Conservation (phyloP, 2,329 filamentous ascomycete species). For the Microsporum canis region DNA sequence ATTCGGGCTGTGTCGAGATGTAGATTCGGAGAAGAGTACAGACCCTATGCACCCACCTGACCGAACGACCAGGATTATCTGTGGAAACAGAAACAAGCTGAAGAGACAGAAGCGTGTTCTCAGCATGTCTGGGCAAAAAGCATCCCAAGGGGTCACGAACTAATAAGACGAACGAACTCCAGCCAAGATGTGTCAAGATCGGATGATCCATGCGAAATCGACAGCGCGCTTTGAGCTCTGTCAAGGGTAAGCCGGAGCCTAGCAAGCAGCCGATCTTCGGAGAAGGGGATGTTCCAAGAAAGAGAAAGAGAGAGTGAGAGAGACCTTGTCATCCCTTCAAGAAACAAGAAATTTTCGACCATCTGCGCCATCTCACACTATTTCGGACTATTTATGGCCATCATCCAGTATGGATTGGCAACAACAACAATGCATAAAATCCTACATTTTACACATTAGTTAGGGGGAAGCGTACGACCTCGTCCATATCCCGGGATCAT, state of each 20-base stretch:
- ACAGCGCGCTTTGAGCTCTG: slow-evolving; percentile 1
- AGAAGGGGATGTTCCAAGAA: not conserved
- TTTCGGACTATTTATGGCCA: not conserved
- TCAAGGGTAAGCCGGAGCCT: not conserved
- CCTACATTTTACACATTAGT: not conserved
- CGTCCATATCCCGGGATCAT: not conserved
- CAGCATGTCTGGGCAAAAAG: not conserved
- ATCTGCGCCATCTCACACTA: not conserved
- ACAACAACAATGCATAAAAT: not conserved
- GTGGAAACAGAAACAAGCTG: not conserved
- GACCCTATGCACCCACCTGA: not conserved
- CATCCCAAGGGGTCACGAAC: not conserved
- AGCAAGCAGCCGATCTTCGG: not conserved
- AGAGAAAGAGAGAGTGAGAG: not conserved
- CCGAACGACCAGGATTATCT: not conserved
- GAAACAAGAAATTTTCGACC: not conserved
- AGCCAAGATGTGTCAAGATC: slow-evolving; percentile 3
- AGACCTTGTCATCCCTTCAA: not conserved
- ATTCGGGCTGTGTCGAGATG: not conserved
- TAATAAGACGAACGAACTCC: not conserved
- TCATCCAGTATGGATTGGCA: not conserved
- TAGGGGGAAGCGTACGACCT: not conserved
- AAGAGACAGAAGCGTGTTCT: not conserved
- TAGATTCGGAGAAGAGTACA: not conserved
- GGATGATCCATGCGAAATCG: not conserved